Evolutionary conservation across 495 filamentous ascomycete genomes (phyloP), one percentile per base, ranked within the genome.

Genomic region (Podospora pseudopauciseta): DNA sequence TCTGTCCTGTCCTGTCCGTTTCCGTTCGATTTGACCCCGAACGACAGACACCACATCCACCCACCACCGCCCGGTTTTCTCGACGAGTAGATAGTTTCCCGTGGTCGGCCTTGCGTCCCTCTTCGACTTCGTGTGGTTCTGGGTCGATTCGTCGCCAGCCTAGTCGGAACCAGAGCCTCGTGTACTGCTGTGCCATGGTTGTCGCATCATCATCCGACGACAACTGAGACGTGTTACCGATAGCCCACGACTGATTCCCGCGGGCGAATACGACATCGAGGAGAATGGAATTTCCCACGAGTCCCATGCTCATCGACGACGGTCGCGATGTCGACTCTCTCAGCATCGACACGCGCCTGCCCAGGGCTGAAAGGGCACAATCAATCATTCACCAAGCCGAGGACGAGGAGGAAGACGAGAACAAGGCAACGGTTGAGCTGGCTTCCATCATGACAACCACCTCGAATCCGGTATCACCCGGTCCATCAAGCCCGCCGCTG

Each of bases 381-480:
- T 70, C 76, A 27, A 72, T 73, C 60, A 70, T 80, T 6, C 27
- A 44, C 32, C n/a, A 63, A 6, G 73, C 77, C 19, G 72, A 78
- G 2, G 61, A 44, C 30, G 32, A 44, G 5, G 73, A 78, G 19
- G 74, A 79, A 49, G 79, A 83, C 57, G 80, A 81, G 39, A 79
- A 77, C 19, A 78, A 75, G 19, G 81, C 80, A 18, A 76, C 79
- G 18, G 79, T 80, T 56, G 81, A 83, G 63, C 70, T 84, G 7
- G 77, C 80, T 54, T 78, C 81, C 13, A 84, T 86, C 65, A 85
- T 85, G 80, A 81, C 82, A 2, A 75, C 83, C 7, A 75, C 81
- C 0, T 85, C 83, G 27, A 85, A 83, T 57, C 83, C 84, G 0
- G 81, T 85, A 5, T 84, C 82, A 18, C 83, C 85, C 7, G 84